phyloP scores from a whole-genome alignment of 2,329 filamentous ascomycete species.

The Botrytis paeoniae region DNA sequence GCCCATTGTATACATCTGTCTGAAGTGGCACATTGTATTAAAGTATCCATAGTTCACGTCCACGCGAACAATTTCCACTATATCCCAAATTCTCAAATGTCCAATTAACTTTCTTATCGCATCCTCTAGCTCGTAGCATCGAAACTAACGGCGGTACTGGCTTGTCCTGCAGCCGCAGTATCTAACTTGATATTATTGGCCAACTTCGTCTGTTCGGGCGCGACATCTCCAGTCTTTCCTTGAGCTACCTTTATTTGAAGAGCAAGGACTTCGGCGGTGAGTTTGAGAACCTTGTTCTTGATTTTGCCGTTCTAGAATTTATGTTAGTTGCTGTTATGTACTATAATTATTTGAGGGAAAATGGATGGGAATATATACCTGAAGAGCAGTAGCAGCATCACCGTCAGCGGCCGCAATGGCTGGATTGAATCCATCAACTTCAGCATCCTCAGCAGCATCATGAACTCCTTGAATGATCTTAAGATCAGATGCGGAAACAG shows the following conservation, averaged over 20 bases:
- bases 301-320: slow-evolving; percentile 50
- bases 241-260: slow-evolving; percentile 51
- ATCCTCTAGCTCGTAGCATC: slow-evolving; percentile 33
- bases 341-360: not conserved
- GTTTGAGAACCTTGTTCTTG: slow-evolving; percentile 60
- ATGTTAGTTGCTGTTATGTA: not conserved
- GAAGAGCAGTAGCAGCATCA: slow-evolving; percentile 47
- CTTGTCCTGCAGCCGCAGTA: slow-evolving; percentile 46
- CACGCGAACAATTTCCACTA: not conserved
- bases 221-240: slow-evolving; percentile 47
- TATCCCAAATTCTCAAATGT: not conserved
- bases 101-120: not conserved
- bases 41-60: not conserved
- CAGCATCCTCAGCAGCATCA: slow-evolving; percentile 52
- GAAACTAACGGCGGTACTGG: slow-evolving; percentile 43
- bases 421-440: slow-evolving; percentile 52
- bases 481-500: slow-evolving; percentile 47
- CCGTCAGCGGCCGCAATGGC: slow-evolving; percentile 50
- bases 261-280: slow-evolving; percentile 50
- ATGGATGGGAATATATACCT: slow-evolving; percentile 36
- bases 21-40: not conserved
- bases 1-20: not conserved
- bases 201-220: slow-evolving; percentile 49
- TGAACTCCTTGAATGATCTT: slow-evolving; percentile 51
- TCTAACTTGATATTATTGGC: slow-evolving; percentile 52